Evolutionary conservation across 202 grass and related monocot genomes (phyloP).

Genomic region (Eragrostis tef): DNA sequence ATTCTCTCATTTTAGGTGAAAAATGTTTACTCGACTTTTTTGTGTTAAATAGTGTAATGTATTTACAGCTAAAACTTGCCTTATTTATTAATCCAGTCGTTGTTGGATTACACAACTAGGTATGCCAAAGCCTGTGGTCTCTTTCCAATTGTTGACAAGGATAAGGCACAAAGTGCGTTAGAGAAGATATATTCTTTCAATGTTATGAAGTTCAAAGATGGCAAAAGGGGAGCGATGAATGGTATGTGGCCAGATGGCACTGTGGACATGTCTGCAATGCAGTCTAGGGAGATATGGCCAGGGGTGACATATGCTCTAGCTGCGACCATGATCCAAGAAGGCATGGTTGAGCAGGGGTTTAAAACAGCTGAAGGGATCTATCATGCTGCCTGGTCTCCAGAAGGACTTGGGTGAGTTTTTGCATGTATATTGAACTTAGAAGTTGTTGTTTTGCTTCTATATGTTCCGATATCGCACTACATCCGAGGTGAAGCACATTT

Average conservation of each 20-base stretch:
- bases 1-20: background rate
- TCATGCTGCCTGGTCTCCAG: constrained; percentile 84
- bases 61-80: background rate
- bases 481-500: background rate
- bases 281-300: constrained; percentile 96
- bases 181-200: constrained; percentile 81
- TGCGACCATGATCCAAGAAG: constrained; percentile 97
- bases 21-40: too few species aligned
- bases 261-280: constrained; percentile 85
- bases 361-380: constrained; percentile 94
- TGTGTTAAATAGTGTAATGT: background rate
- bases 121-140: constrained; percentile 82
- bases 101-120: constrained; percentile 39
- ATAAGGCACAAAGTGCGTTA: constrained; percentile 79
- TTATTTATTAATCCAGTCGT: constrained; percentile 9
- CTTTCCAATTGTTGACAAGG: constrained; percentile 69
- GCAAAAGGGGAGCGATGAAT: constrained; percentile 85
- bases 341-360: constrained; percentile 80
- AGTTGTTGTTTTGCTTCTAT: background rate
- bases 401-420: constrained; percentile 84
- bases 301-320: constrained; percentile 94
- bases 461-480: background rate
- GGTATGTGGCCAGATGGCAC: constrained; percentile 91
- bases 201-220: constrained; percentile 81
- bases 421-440: background rate